phyloP scores from a whole-genome alignment of 208 protist genomes.

The Porcisia hertigi region DNA sequence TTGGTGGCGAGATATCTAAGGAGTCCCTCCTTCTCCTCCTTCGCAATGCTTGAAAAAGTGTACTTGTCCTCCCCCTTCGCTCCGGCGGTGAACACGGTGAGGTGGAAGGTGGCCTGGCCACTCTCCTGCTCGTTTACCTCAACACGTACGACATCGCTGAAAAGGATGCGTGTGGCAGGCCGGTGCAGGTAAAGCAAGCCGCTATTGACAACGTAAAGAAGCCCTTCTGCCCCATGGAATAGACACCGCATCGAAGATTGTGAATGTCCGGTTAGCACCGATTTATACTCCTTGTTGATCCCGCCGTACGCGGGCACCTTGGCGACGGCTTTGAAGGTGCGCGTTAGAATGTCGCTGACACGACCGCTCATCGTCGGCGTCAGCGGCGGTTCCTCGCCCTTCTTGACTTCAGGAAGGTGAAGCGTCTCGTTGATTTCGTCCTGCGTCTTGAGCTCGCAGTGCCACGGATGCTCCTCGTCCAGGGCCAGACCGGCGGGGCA shows the following conservation, averaged over 20 bases:
- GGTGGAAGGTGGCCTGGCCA: conserved; percentile 70
- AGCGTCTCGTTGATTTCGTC: conserved; percentile 70
- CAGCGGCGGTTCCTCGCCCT: conserved; percentile 42
- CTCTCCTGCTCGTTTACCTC: conserved; percentile 76
- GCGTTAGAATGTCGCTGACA: conserved; percentile 85
- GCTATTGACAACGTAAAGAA: conserved; percentile 76
- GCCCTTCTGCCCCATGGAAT: conserved; percentile 68
- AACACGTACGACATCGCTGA: conserved; percentile 50
- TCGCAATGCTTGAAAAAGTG: conserved; percentile 70
- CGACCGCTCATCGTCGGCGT: conserved; percentile 75
- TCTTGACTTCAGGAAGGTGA: conserved; percentile 15
- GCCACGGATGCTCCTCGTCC: conserved; percentile 74
- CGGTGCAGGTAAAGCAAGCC: conserved; percentile 84
- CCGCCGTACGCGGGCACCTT: conserved; percentile 76
- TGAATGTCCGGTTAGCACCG: conserved; percentile 41
- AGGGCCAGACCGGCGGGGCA: conserved; percentile 62
- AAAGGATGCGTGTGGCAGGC: conserved; percentile 63
- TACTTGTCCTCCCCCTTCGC: conserved; percentile 51
- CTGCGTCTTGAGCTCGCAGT: conserved; percentile 74
- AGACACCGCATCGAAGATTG: conserved; percentile 78
- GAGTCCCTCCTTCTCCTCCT: conserved; percentile 65
- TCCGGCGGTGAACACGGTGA: conserved; percentile 53
- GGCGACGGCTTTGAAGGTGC: conserved; percentile 74
- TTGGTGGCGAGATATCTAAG: conserved; percentile 59
- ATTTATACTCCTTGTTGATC: conserved; percentile 81